These are phyloP conservation scores for Panicum virgatum DNA, from an alignment of 202 grass and related monocot species.

Conservation along the genomic window DNA sequence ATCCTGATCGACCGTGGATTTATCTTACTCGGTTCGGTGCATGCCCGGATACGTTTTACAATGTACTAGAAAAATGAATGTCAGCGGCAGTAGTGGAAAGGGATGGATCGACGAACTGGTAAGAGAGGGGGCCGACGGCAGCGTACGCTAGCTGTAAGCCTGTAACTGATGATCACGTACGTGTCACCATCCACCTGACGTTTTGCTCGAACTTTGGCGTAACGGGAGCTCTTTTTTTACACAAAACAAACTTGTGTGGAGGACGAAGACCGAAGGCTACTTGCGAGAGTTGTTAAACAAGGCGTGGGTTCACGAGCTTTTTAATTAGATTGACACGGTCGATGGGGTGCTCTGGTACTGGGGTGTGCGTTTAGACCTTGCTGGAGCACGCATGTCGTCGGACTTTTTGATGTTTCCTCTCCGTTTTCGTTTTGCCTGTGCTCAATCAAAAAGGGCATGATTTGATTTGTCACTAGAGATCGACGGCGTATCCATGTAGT, in stretches of 20 bases:
- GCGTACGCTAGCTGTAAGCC: too few relatives aligned
- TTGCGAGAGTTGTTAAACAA: background rate
- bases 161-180: too few relatives aligned
- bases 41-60: background rate
- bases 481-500: background rate
- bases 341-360: background rate
- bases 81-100: background rate
- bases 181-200: too few relatives aligned
- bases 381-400: background rate
- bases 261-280: background rate
- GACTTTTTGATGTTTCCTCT: background rate
- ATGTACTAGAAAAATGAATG: background rate
- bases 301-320: background rate
- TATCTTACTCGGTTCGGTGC: background rate
- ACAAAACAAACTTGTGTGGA: background rate
- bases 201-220: background rate
- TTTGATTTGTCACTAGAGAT: too few relatives aligned
- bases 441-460: background rate
- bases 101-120: conserved; percentile 1
- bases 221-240: background rate
- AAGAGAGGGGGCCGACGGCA: background rate
- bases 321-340: conserved; percentile 32
- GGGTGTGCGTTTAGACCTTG: background rate
- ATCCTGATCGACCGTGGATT: background rate
- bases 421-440: background rate